Base-by-base conservation (phyloP, 139 green algal species). In the Closterium sp. region DNA sequence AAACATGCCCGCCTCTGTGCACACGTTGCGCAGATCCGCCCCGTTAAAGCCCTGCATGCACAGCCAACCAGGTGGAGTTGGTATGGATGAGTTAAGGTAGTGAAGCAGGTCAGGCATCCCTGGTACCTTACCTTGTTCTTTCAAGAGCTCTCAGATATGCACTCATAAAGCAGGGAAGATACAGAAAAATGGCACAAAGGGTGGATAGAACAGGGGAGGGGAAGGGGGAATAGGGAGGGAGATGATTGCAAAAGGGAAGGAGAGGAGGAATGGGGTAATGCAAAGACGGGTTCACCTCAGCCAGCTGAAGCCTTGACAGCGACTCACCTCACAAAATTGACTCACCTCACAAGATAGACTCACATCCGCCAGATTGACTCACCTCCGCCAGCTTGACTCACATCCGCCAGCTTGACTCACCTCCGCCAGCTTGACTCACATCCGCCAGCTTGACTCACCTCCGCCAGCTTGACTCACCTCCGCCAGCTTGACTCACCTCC, bases 1-100 rank as follows among this genome's bases (percentile, higher is more conserved):
- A 96, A 99, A 99, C 97, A 98, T 98, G 90, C 98, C 98, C 11
- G 97, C 98, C 96, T 99, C 98, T 28, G 98, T 99, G 96, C 98
- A 99, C 30, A 99, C 97, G 95, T 99, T 99, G 88, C 98, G 96
- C 96, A 99, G 94, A 94, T 99, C 98, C 24, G 98, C 98, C 1
- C 97, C 98, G 94, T 99, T 99, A 96, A 99, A 99, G 93, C 96
- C 96, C 92, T 95, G 92, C 28, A 94, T 42, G 62, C 62, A 90
- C 31, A 90, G 31, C 27, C 13, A 91, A 31, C 29, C 28, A 84
- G 88, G 28, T 50, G 38, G 38, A 9, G 38, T 50, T 50, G 38
- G 38, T 50, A 50, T 50, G 38, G 38, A 50, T 27, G 19, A 79
- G 62, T 5, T 79, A 7, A 79, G 17, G 7, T 6, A 24, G 62